Percentiles rank a stretch among this genome's conserved stretches.
phyloP scores from a whole-genome alignment of 1,139 yeast genomes.

The Candida buenavistaensis region DNA sequence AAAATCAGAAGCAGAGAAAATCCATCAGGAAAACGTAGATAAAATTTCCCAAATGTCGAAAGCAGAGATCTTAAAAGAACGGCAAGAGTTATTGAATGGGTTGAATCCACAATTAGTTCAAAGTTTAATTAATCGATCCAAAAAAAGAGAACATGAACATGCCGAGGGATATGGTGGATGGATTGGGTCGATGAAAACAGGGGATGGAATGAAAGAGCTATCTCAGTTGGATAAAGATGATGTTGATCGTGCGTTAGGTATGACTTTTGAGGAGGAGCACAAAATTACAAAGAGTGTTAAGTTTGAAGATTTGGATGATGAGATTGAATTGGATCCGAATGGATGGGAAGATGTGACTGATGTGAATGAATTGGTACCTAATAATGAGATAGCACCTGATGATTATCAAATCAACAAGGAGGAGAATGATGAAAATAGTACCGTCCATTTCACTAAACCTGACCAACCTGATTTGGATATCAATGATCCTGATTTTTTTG shows the following conservation, averaged over 20 bases:
- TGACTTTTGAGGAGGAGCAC: conserved; percentile 19
- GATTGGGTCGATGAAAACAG: conserved; percentile 64
- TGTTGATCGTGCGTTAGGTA: conserved; percentile 41
- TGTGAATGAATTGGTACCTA: conserved; percentile 30
- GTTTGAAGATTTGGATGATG: conserved; percentile 34
- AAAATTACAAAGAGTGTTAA: conserved; percentile 39
- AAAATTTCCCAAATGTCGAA: conserved; percentile 62
- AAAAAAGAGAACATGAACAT: conserved; percentile 34
- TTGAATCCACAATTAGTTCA: conserved; percentile 72
- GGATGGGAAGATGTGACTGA: conserved; percentile 46
- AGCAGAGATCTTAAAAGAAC: conserved; percentile 64
- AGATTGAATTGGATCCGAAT: conserved; percentile 32
- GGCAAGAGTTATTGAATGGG: conserved; percentile 62
- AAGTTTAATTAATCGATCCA: conserved; percentile 48
- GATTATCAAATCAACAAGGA: conserved; percentile 43
- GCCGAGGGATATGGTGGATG: conserved; percentile 71
- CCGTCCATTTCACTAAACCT: conserved; percentile 68
- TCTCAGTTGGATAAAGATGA: conserved; percentile 39
- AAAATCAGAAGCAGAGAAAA: conserved; percentile 59
- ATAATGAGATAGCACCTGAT: conserved; percentile 34
- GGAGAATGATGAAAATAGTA: conserved; percentile 29
- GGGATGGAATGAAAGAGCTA: conserved; percentile 32
- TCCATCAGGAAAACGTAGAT: conserved; percentile 74
- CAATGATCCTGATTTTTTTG: conserved; percentile 75
- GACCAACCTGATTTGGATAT: conserved; percentile 46